Evolutionary conservation across 148 eudicot species (phyloP).

Genomic region (Vaccinium vitisidaea): DNA sequence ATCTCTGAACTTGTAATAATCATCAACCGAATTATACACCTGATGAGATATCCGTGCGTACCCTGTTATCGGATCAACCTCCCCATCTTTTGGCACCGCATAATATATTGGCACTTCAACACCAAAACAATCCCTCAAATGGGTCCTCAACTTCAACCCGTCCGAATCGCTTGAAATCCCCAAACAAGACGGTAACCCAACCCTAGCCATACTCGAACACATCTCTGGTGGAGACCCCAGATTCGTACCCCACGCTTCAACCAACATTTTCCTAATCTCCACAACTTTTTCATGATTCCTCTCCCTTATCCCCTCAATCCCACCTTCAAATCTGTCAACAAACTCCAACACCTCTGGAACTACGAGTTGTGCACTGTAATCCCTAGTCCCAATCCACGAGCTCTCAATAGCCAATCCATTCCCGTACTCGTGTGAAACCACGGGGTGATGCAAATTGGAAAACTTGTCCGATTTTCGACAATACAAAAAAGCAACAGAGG

Average conservation of each 20-base stretch:
- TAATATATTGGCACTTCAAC: conserved; percentile 87
- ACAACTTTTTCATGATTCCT: conserved; percentile 75
- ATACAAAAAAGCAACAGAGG: conserved; percentile 76
- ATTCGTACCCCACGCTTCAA: conserved; percentile 70
- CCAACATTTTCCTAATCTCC: conserved; percentile 84
- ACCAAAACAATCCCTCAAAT: conserved; percentile 61
- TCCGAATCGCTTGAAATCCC: conserved; percentile 59
- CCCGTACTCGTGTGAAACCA: conserved; percentile 86
- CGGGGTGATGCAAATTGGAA: conserved; percentile 67
- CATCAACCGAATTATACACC: conserved; percentile 66
- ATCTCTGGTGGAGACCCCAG: conserved; percentile 81
- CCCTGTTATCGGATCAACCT: conserved; percentile 67
- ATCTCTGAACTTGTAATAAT: conserved; percentile 70
- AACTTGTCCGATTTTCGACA: conserved; percentile 42
- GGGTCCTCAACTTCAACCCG: conserved; percentile 60
- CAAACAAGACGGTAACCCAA: conserved; percentile 71
- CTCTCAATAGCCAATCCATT: conserved; percentile 83
- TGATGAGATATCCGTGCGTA: conserved; percentile 96
- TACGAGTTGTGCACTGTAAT: conserved; percentile 81
- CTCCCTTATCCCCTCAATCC: conserved; percentile 82
- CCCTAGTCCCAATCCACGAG: conserved; percentile 90
- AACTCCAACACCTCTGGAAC: conserved; percentile 78
- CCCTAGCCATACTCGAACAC: conserved; percentile 89
- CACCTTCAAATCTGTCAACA: conserved; percentile 75
- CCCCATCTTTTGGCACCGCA: conserved; percentile 56